A percentile compares a stretch with the other conserved stretches of the same genome.
These are phyloP conservation scores for Ascocoryne sarcoides DNA, from an alignment of 2,329 filamentous ascomycete species.

Conservation along the genomic window DNA sequence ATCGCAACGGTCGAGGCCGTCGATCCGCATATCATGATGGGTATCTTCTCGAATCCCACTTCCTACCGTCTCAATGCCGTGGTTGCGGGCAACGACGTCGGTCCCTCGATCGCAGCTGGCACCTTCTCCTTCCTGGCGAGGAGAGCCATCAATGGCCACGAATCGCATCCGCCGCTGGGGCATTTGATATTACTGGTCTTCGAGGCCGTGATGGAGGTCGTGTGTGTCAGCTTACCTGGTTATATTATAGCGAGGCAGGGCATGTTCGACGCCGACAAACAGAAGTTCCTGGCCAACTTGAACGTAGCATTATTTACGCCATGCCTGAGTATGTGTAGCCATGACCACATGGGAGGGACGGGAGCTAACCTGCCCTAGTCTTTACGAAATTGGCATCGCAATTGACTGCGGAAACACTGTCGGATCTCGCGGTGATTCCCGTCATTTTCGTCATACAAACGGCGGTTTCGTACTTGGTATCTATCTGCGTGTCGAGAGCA, in stretches of 20 bases:
- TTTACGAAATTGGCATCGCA: constrained; percentile 96
- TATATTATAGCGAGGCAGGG: constrained; percentile 86
- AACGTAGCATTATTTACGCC: constrained; percentile 96
- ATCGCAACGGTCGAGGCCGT: constrained; percentile 16
- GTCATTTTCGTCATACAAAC: constrained; percentile 88
- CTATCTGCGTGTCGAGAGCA: constrained; percentile 58
- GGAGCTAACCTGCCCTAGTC: constrained; percentile 43
- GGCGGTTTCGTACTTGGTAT: constrained; percentile 72
- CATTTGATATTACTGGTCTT: constrained; percentile 51
- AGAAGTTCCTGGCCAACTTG: constrained; percentile 93
- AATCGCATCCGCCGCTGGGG: constrained; percentile 37
- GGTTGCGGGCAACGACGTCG: constrained; percentile 23
- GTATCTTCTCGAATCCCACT: constrained; percentile 38
- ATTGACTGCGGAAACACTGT: constrained; percentile 80
- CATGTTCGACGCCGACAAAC: constrained; percentile 90
- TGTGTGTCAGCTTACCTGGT: constrained; percentile 88
- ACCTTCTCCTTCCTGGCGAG: constrained; percentile 19
- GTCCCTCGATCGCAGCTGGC: constrained; percentile 16
- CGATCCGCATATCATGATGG: constrained; percentile 25
- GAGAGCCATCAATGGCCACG: constrained; percentile 18
- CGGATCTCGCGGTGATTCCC: constrained; percentile 89
- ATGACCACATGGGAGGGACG: background rate
- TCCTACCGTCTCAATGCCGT: constrained; percentile 37
- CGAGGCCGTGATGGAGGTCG: constrained; percentile 88
- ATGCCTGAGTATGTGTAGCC: constrained; percentile 67